Evolutionary conservation across 441 rosid genomes (phyloP).

Genomic region (Bocquillonia castaneifolia): DNA sequence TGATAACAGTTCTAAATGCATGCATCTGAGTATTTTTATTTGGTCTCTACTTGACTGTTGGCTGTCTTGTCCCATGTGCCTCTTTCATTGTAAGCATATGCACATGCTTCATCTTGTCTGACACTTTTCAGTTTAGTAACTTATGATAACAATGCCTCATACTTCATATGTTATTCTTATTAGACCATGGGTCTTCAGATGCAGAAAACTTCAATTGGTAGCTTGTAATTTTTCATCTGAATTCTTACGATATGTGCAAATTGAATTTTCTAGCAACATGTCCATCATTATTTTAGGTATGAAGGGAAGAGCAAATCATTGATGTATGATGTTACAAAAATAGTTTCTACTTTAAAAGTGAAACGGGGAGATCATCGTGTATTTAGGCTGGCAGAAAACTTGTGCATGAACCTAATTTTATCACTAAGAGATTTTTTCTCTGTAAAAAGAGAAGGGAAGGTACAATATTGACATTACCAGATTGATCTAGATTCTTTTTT

Average conservation of each 20-base stretch:
- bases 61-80: not conserved
- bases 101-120: constrained; percentile 1
- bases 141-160: not conserved
- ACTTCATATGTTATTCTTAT: not conserved
- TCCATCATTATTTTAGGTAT: constrained; percentile 55
- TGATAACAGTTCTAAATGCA: not conserved
- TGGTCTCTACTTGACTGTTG: not conserved
- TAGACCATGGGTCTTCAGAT: constrained; percentile 6
- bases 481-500: not conserved
- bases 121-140: not conserved
- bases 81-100: constrained; percentile 3
- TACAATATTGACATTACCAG: constrained; percentile 24
- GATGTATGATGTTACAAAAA: constrained; percentile 94
- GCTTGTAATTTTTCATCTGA: not conserved
- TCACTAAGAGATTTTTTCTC: constrained; percentile 88
- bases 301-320: constrained; percentile 86
- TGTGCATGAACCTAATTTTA: constrained; percentile 88
- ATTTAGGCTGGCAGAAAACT: constrained; percentile 88
- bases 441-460: constrained; percentile 93
- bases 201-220: constrained; percentile 1
- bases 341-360: constrained; percentile 80
- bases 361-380: constrained; percentile 96
- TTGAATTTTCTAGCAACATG: constrained; percentile 1
- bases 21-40: constrained; percentile 13
- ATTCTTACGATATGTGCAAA: not conserved